These are phyloP conservation scores for Globisporangium perplexum DNA, from an alignment of 352 stramenopile genomes.

Conservation along the genomic window DNA sequence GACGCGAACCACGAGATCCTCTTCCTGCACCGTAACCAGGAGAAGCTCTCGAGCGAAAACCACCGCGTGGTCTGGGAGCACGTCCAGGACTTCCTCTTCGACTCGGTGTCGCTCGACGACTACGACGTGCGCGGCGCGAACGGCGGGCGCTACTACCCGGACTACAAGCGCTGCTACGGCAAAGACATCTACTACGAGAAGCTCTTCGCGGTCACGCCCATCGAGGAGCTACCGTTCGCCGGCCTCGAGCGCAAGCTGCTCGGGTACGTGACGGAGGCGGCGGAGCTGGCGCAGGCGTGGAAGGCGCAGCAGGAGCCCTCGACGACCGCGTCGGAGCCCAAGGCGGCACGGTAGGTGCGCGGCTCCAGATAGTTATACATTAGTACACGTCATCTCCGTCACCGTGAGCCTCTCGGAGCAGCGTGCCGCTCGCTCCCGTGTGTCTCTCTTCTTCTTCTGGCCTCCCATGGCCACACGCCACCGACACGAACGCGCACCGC, in stretches of 20 bases:
- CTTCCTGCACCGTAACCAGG: slow-evolving; percentile 61
- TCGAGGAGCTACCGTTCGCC: slow-evolving; percentile 36
- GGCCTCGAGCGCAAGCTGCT: slow-evolving; percentile 36
- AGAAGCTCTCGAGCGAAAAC: slow-evolving; percentile 54
- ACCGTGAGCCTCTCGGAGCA: not conserved
- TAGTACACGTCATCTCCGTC: no score
- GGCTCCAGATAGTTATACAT: not conserved
- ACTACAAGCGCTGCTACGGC: slow-evolving; percentile 54
- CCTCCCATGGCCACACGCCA: no score
- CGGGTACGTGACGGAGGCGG: slow-evolving; percentile 33
- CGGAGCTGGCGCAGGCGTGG: slow-evolving; percentile 12
- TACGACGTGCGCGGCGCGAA: slow-evolving; percentile 60
- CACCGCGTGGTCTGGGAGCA: slow-evolving; percentile 35
- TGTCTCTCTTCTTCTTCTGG: not conserved
- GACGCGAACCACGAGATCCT: slow-evolving; percentile 38
- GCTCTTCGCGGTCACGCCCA: slow-evolving; percentile 36
- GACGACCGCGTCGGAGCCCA: not conserved
- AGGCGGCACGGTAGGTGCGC: not conserved
- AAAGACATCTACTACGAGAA: slow-evolving; percentile 69
- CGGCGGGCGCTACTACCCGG: slow-evolving; percentile 42
- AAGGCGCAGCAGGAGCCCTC: not conserved
- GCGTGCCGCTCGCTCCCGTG: no score
- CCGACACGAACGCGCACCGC: no score
- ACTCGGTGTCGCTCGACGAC: slow-evolving; percentile 22
- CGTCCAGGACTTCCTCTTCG: slow-evolving; percentile 44